Evolutionary conservation across 139 green algal species (phyloP), one percentile per base, ranked within the genome.

Genomic region (Spirogloea muscicola): DNA sequence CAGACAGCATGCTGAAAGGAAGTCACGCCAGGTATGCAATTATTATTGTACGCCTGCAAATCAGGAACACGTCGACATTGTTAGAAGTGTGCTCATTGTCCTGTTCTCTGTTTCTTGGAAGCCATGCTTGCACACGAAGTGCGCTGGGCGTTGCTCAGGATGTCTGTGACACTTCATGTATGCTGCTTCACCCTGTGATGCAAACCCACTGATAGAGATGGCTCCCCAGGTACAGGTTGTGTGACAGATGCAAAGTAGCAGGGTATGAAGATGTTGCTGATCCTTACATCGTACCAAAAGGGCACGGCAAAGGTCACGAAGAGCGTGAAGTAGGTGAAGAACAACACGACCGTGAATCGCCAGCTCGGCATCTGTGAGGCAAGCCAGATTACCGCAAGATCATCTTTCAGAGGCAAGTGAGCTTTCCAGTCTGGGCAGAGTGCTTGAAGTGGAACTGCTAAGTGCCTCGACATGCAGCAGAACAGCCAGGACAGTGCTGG

Each of bases 1-100:
- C 65, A 74, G 13, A 74, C 37, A 7, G 65, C 65, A 67, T 74
- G 65, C 37, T 72, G 7, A 7, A 74, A 74, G 48, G 52, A 38
- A 25, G 25, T 36, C 13, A 74, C 13, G 7, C 65, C 65, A 4
- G 65, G 65, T 6, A 74, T 74, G 13, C 52, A 74, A 7, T 67
- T 65, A 31, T 69, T 69, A 33, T 37, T 39, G 7, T 42, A 5
- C 33, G 60, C 60, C 60, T 69, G 60, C 60, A 69, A 4, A 69
- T 33, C 46, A 55, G 21, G 21, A 21, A 21, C 46, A 55, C 21
- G 21, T 21, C 46, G 21, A 21, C 46, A 21, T 55, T 21, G 21
- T 31, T 55, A 55, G 46, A 21, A 31, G 21, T n/a, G n/a, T n/a
- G n/a, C n/a, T n/a, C n/a, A n/a, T n/a, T n/a, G n/a, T n/a, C n/a